A percentile compares a stretch with the other conserved stretches of the same genome.
Conservation (phyloP, 176 grass and related monocot genomes). For the Elymus sibiricus region DNA sequence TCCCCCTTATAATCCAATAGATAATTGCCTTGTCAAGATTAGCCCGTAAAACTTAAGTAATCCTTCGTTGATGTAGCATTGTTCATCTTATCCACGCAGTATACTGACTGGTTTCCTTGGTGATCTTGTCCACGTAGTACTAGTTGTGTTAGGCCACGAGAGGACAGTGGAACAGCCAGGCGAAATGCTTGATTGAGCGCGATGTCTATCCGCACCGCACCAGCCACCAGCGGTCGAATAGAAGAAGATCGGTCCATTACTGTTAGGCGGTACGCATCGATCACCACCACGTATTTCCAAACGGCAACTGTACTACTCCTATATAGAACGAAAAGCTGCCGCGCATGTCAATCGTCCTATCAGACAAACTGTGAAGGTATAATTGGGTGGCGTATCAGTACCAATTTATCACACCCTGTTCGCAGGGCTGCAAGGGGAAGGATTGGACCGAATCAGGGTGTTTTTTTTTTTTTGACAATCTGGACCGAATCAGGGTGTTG, state of each 20-base stretch:
- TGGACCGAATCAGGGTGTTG: background rate
- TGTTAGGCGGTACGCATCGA: slow-evolving; percentile 4
- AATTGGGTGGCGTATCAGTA: background rate
- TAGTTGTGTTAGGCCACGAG: background rate
- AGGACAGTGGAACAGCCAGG: background rate
- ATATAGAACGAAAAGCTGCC: background rate
- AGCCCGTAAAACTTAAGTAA: too few species aligned
- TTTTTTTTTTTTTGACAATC: too few species aligned
- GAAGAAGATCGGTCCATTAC: background rate
- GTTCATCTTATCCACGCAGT: too few species aligned
- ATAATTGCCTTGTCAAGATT: too few species aligned
- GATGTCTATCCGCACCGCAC: background rate
- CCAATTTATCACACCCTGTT: background rate
- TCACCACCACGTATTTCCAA: background rate
- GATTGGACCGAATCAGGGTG: background rate
- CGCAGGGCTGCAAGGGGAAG: background rate
- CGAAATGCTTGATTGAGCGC: background rate
- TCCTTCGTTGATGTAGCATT: too few species aligned
- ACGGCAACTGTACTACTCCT: background rate
- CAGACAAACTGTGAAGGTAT: background rate
- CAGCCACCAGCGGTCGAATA: background rate
- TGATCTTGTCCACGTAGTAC: too few species aligned
- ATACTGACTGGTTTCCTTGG: too few species aligned
- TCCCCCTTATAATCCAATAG: too few species aligned
- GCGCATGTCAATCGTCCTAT: background rate